phyloP scores from a whole-genome alignment of 1,284 basidiomycete genomes.

The Apiotrichum montevideense region DNA sequence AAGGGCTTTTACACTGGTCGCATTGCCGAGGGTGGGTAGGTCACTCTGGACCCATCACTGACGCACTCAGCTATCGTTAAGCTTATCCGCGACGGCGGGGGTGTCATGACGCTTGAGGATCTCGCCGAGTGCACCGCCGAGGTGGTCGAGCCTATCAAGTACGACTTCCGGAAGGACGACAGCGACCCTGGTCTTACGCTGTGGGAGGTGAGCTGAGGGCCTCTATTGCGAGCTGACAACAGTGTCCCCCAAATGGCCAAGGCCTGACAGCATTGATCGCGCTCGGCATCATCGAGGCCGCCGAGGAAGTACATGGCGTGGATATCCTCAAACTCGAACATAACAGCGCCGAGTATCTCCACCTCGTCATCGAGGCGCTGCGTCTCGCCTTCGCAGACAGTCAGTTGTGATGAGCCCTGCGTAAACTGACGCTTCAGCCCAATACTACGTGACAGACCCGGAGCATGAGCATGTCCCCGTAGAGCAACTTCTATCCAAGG shows the following conservation, averaged over 20 bases:
- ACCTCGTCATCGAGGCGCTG: conserved; percentile 67
- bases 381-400: conserved; percentile 38
- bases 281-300: conserved; percentile 80
- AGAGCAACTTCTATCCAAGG: conserved; percentile 71
- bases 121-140: conserved; percentile 69
- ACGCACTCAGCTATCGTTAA: conserved; percentile 62
- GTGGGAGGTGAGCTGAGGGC: conserved; percentile 57
- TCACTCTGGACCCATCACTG: conserved; percentile 44
- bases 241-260: conserved; percentile 93
- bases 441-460: conserved; percentile 85
- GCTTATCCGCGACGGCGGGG: conserved; percentile 66
- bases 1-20: conserved; percentile 87
- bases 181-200: conserved; percentile 51
- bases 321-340: conserved; percentile 72
- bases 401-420: not conserved
- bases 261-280: conserved; percentile 87
- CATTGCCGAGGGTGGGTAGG: conserved; percentile 52
- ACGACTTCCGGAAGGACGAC: conserved; percentile 59
- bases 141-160: conserved; percentile 78
- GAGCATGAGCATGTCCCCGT: conserved; percentile 67
- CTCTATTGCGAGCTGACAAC: conserved; percentile 53
- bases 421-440: conserved; percentile 40
- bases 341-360: conserved; percentile 81
- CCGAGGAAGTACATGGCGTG: conserved; percentile 67
- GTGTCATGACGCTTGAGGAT: conserved; percentile 81